These are phyloP conservation scores for Odonthalia washingtoniensis DNA, from an alignment of 31 red algal genomes.

Conservation along the genomic window DNA sequence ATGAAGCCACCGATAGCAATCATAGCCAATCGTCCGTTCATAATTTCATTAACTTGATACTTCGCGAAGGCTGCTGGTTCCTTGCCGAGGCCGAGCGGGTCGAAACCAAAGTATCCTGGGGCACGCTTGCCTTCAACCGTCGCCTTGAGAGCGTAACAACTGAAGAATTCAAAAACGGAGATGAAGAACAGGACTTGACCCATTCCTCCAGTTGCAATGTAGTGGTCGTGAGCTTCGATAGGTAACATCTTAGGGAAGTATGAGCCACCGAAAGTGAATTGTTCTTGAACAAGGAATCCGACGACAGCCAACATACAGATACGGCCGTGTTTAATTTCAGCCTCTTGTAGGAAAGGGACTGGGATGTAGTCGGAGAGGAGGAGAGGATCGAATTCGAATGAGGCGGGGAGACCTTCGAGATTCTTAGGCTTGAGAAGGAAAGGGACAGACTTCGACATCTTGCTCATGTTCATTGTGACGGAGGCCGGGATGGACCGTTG, in stretches of 20 bases:
- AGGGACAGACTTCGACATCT: constrained; percentile 84
- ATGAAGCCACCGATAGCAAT: constrained; percentile 91
- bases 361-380: constrained; percentile 89
- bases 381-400: constrained; percentile 96
- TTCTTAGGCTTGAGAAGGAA: constrained; percentile 95
- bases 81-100: constrained; percentile 93
- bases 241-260: constrained; percentile 93
- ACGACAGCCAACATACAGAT: constrained; percentile 98
- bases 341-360: constrained; percentile 85
- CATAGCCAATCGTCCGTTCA: constrained; percentile 98
- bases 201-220: constrained; percentile 84
- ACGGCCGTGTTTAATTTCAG: constrained; percentile 97
- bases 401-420: constrained; percentile 86
- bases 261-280: constrained; percentile 67
- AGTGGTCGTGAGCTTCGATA: constrained; percentile 85
- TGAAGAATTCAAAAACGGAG: constrained; percentile 84
- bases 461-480: constrained; percentile 71
- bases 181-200: constrained; percentile 88
- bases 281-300: constrained; percentile 91
- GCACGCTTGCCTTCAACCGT: constrained; percentile 89
- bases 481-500: not conserved
- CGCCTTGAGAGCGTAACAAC: constrained; percentile 83
- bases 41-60: constrained; percentile 92
- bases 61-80: constrained; percentile 68
- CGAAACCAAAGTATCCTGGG: constrained; percentile 97